phyloP scores from a whole-genome alignment of 1,284 basidiomycete genomes.

The Laetiporus sulphureus region DNA sequence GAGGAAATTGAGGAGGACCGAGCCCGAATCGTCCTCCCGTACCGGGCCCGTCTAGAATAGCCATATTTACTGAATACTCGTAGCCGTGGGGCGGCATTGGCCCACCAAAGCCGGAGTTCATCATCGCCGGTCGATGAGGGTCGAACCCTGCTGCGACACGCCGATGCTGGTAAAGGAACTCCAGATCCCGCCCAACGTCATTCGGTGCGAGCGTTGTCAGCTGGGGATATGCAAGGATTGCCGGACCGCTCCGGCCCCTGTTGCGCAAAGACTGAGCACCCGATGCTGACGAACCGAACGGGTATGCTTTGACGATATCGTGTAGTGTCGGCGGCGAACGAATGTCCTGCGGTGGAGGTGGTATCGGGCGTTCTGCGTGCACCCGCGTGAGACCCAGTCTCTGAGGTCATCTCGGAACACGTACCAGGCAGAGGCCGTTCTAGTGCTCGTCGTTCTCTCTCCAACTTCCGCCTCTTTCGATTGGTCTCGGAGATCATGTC shows the following conservation, averaged over 20 bases:
- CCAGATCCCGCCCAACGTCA: constrained; percentile 51
- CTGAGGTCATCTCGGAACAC: constrained; percentile 6
- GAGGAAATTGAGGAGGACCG: too few species aligned
- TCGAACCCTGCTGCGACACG: constrained; percentile 20
- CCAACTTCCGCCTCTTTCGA: constrained; percentile 71
- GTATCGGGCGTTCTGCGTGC: constrained; percentile 27
- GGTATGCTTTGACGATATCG: constrained; percentile 28
- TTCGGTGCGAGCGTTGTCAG: constrained; percentile 40
- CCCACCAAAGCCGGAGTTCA: constrained; percentile 25
- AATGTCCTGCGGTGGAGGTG: constrained; percentile 24
- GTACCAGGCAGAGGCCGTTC: constrained; percentile 71
- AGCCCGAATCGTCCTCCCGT: constrained; percentile 13
- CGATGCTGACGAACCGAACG: constrained; percentile 17
- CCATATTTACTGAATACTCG: constrained; percentile 19
- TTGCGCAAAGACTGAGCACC: constrained; percentile 9
- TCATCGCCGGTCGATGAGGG: constrained; percentile 19
- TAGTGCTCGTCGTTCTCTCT: constrained; percentile 69
- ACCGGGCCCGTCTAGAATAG: constrained; percentile 17
- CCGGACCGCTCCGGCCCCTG: constrained; percentile 11
- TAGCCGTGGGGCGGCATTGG: constrained; percentile 19
- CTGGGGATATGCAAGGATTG: constrained; percentile 43
- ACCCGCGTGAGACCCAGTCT: neutral
- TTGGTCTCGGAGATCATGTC: constrained; percentile 81
- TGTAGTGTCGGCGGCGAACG: constrained; percentile 27
- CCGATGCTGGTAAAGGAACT: constrained; percentile 45